Evolutionary conservation across 768 basidiomycete genomes (phyloP), one percentile per base, ranked within the genome.

Genomic region (Mycena galopus): DNA sequence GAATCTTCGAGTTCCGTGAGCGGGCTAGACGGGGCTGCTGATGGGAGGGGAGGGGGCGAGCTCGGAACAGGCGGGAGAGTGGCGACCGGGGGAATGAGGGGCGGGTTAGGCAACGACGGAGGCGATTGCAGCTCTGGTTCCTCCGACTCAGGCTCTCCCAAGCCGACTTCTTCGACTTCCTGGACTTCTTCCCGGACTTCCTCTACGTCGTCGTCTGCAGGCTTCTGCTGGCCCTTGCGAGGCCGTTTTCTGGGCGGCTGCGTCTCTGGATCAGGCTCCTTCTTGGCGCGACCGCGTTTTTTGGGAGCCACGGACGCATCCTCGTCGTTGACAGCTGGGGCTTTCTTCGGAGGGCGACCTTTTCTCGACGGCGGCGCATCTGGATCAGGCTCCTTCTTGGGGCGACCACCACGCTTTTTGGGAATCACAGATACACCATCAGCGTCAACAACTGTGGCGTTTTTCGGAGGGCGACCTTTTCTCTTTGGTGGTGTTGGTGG

Each of bases 231-330:
- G 14, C 19, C 77, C 72, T 10, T 76, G 79, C 82, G 81, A n/a
- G 82, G 82, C 37, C 84, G 83, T 75, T 84, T 84, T 76, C 78
- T 82, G 9, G 80, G 81, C 35, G 57, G 57, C 27, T 72, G 70
- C 50, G 73, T 62, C 23, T 72, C 65, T 23, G 65, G 62, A 21
- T 73, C 74, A 11, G 60, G 76, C 16, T 23, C 75, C 47, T 69
- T 72, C 39, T 77, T 78, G 23, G 80, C 80, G 23, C 86, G 82
- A 29, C 85, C 86, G 17, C 85, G 86, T 60, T 85, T 86, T 72
- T 77, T 81, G 3, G 77, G 76, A 39, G 64, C 59, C 17, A 61
- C 39, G 9, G 68, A 44, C 3, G 23, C 16, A 16, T 58, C 37
- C 35, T 44, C 74, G 29, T 14, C 55, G 25, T 47, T 64, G 39